phyloP scores from a whole-genome alignment of 129 eudicot species.

The Saussurea involucrata region DNA sequence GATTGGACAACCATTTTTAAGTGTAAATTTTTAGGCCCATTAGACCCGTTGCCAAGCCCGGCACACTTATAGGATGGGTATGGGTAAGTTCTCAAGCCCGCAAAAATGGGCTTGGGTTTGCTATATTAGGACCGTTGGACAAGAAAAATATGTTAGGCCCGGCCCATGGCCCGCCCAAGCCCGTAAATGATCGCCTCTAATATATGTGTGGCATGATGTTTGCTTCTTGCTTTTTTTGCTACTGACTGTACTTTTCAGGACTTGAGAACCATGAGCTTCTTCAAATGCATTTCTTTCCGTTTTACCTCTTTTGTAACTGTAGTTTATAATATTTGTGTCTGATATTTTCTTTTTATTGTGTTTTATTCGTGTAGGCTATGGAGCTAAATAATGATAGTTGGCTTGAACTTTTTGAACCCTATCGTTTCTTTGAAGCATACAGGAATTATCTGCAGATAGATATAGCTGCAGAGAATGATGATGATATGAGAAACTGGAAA shows the following conservation, averaged over 20 bases:
- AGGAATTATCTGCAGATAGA: slow-evolving; percentile 91
- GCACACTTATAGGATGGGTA: too few species aligned
- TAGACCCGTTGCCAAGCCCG: too few species aligned
- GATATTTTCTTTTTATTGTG: not conserved
- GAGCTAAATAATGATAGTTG: slow-evolving; percentile 69
- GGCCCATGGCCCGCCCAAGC: too few species aligned
- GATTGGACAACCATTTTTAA: too few species aligned
- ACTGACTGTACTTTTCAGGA: not conserved
- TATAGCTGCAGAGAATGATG: slow-evolving; percentile 67
- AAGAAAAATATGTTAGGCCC: too few species aligned
- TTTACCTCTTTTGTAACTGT: not conserved
- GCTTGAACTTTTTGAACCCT: slow-evolving; percentile 77
- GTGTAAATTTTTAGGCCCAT: too few species aligned
- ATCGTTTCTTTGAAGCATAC: slow-evolving; percentile 82
- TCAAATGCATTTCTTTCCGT: not conserved
- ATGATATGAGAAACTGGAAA: slow-evolving; percentile 85
- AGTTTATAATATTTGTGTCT: not conserved
- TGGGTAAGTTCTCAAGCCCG: too few species aligned
- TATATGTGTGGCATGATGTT: not conserved
- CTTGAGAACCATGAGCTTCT: not conserved
- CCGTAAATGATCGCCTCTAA: too few species aligned
- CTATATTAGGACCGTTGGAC: too few species aligned
- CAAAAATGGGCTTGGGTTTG: too few species aligned
- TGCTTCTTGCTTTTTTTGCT: not conserved
- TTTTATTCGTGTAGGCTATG: slow-evolving; percentile 49